Base-by-base conservation (phyloP, 139 green algal genomes). In the Coelastrella sp. region DNA sequence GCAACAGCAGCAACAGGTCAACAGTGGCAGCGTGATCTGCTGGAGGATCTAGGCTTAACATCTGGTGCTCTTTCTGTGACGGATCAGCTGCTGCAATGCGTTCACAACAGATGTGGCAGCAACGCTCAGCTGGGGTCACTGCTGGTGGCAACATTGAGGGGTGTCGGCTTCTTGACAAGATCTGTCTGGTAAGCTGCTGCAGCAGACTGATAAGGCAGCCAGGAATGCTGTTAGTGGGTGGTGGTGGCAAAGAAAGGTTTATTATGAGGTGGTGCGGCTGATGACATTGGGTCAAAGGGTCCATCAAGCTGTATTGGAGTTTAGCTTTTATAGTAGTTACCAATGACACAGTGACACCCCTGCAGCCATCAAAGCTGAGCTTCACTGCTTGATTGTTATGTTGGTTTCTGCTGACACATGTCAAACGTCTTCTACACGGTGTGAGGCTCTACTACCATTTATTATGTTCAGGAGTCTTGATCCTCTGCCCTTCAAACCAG, bases 91-190 rank as follows among this genome's bases (percentile, higher is more conserved):
- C 15, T 41, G 72, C 7, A 5, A 34, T 48, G 30, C 19, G 17
- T 27, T 38, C 50, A 38, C 60, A 53, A 23, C 30, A 75, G 78
- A 30, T 76, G 38, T 43, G 59, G 78, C 60, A 62, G 78, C 51
- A 34, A 8, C 40, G n/a, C n/a, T 38, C 60, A 76, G 78, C 43
- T 84, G 60, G 41, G n/a, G 8, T 4, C 41, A 9, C 25, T 67
- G 98, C 32, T 96, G 96, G 93, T 96, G 37, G 94, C 94, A 11
- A 40, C 94, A 67, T 87, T 96, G 59, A 81, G 96, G 5, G 88
- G 85, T 0, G 81, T 92, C 32, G 96, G 94, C 51, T 83, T 90
- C 38, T 59, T 86, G 17, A 89, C 85, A 30, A 89, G 94, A 32
- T 60, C 86, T 38, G 85, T 94, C n/a, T 91, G 92, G 91, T 84